A percentile compares a stretch with the other conserved stretches of the same genome.
These are phyloP conservation scores for Starmerella scarabaei DNA, from an alignment of 805 yeast species.

Conservation along the genomic window DNA sequence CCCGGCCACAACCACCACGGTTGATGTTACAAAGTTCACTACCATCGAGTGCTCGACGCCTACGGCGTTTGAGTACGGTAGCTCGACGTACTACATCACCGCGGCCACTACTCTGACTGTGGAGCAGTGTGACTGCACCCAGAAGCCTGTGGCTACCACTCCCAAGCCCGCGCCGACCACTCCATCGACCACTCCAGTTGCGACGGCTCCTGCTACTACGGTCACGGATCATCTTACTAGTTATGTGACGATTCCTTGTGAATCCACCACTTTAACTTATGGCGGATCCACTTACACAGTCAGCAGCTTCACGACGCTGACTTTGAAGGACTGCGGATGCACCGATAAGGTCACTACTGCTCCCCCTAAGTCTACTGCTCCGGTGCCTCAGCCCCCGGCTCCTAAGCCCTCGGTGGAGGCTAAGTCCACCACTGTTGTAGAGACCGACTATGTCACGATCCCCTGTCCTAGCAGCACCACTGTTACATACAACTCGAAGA, in stretches of 20 bases:
- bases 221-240: conserved; percentile 14
- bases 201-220: background rate
- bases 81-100: background rate
- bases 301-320: conserved; percentile 18
- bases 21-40: background rate
- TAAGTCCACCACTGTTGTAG: conserved; percentile 5
- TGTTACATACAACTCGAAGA: conserved; percentile 29
- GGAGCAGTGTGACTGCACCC: background rate
- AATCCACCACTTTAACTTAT: conserved; percentile 18
- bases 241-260: conserved; percentile 18
- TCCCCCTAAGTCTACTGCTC: conserved; percentile 4
- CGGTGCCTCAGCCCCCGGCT: conserved; percentile 1
- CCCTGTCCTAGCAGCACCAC: conserved; percentile 21
- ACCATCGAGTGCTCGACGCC: background rate
- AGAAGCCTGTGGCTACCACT: background rate
- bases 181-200: background rate
- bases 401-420: background rate
- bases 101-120: background rate
- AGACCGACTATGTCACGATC: conserved; percentile 18
- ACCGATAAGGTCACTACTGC: conserved; percentile 34
- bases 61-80: background rate
- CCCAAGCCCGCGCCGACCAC: background rate
- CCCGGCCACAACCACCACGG: conserved; percentile 10
- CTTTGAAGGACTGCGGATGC: conserved; percentile 48
- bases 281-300: conserved; percentile 31